Conservation (phyloP, 192 early-diverging fungal genomes). For the Coemansia sp. region DNA sequence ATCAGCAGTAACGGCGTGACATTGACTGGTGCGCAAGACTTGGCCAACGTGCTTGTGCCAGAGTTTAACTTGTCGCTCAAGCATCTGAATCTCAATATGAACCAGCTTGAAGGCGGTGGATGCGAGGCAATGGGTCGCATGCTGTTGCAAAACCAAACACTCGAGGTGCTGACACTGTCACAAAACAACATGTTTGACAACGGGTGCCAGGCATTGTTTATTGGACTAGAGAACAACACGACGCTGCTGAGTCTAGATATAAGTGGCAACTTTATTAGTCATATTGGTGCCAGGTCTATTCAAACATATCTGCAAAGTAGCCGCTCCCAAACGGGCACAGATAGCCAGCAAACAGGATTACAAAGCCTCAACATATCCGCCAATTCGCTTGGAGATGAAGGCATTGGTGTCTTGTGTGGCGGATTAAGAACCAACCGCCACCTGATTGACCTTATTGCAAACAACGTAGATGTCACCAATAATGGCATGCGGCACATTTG, state of each 20-base stretch:
- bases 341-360: conserved; percentile 7
- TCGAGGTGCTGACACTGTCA: conserved; percentile 14
- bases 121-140: conserved; percentile 14
- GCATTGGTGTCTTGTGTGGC: conserved; percentile 19
- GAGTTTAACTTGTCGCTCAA: conserved; percentile 1
- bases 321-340: not conserved
- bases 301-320: conserved; percentile 9
- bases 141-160: conserved; percentile 17
- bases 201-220: conserved; percentile 27
- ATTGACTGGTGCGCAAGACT: conserved; percentile 7
- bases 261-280: conserved; percentile 32
- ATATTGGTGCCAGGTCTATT: conserved; percentile 20
- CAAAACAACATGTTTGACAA: conserved; percentile 41
- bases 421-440: conserved; percentile 17
- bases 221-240: conserved; percentile 7
- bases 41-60: conserved; percentile 9
- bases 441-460: conserved; percentile 16
- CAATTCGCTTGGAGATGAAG: conserved; percentile 32
- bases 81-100: conserved; percentile 30
- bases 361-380: conserved; percentile 21
- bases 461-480: conserved; percentile 26
- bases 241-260: conserved; percentile 21
- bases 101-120: conserved; percentile 23
- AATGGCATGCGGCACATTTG: conserved; percentile 6
- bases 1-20: conserved; percentile 36